Evolutionary conservation across 345 rosid genomes (phyloP), one percentile per base, ranked within the genome.

Genomic region (Gossypium australe): DNA sequence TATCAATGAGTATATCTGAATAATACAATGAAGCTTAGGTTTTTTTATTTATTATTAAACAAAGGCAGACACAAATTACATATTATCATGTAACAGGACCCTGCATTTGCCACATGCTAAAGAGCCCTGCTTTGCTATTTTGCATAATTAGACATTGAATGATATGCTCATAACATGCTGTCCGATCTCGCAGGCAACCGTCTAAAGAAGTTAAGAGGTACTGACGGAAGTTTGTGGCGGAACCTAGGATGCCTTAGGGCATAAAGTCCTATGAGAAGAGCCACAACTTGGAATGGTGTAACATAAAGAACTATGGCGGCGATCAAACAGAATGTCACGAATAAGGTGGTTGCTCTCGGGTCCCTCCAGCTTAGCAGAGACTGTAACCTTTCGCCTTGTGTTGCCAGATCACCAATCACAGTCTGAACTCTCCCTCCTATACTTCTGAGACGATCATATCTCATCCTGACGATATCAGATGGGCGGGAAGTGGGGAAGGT

Each of bases 181-280:
- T 93, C 99, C n/a, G 99, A 90, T 80, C 98, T 87, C 59, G 97
- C 93, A 6, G 98, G 99, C 85, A 95, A 71, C 85, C 99, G 83
- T 80, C 98, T 81, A 81, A 95, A 93, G 94, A 93, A 90, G 83
- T 95, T 93, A 76, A 91, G 92, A 3, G 93, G 97, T 41, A 86
- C 83, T 0, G 97, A 91, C 1, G 99, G 99, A 62, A 95, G 90
- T 79, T 79, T 91, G 82, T 87, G 89, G 52, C 98, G 87, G 77
- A 95, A 93, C 88, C 97, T 86, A 63, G 98, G 99, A 82, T 95
- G 99, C 76, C 99, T 83, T 66, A 95, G 73, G 80, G 87, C 85
- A 71, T 90, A 95, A 49, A 95, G 78, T 63, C 93, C 94, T 9
- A 67, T 5, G 18, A 91, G 88, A 4, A 95, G 90, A 2, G 88